phyloP scores from a whole-genome alignment of 139 green algal species.

The Picochlorum sp. region DNA sequence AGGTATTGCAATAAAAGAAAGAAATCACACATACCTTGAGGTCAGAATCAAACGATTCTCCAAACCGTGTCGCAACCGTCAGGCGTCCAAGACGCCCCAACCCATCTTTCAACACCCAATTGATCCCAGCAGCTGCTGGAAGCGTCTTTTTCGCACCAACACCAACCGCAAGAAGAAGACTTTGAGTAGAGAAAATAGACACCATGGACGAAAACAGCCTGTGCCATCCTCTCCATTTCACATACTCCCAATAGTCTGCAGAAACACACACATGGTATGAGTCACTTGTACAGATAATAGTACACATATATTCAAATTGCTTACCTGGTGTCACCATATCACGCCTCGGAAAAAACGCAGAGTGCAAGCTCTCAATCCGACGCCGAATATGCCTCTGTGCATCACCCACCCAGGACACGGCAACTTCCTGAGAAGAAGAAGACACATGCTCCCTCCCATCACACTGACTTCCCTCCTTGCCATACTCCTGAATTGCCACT shows the following conservation, averaged over 20 bases:
- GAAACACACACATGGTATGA: background rate
- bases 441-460: too few relatives aligned
- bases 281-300: too few relatives aligned
- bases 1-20: background rate
- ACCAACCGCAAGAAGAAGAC: slow-evolving; percentile 82
- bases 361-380: slow-evolving; percentile 1
- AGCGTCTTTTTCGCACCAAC: slow-evolving; percentile 72
- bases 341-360: slow-evolving; percentile 25
- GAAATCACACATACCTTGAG: slow-evolving; percentile 55
- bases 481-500: too few relatives aligned
- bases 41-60: slow-evolving; percentile 74
- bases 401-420: too few relatives aligned
- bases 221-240: slow-evolving; percentile 66
- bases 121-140: slow-evolving; percentile 63
- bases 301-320: too few relatives aligned
- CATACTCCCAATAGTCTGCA: slow-evolving; percentile 85
- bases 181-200: slow-evolving; percentile 67
- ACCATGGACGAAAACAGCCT: slow-evolving; percentile 69
- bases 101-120: slow-evolving; percentile 77
- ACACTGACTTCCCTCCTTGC: too few relatives aligned
- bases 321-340: too few relatives aligned
- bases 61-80: slow-evolving; percentile 66
- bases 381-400: too few relatives aligned
- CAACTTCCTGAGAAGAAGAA: too few relatives aligned
- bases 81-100: slow-evolving; percentile 64